Base-by-base conservation (phyloP, 1,139 yeast species). In the Geotrichum restrictum region DNA sequence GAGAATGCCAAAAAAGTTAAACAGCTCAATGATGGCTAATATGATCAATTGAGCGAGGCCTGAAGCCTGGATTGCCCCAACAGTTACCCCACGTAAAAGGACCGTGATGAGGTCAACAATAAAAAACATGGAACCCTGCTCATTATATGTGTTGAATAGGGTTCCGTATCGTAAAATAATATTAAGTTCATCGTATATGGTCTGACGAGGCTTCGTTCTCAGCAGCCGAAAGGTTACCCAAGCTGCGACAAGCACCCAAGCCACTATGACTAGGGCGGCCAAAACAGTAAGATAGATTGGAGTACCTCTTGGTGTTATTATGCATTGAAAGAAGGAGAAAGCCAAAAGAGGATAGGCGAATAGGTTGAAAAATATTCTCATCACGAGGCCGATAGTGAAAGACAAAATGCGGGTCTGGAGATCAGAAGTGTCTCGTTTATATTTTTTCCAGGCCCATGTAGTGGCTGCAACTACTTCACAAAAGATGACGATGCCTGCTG, bases 11-110 rank as follows among this genome's bases (percentile, higher is more conserved):
- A 59, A 50, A 37, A 67, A 56, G 33, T 56, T 57, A 27, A 58
- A 56, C n/a, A 67, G 54, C 51, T 70, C 74, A 8, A 62, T 47
- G 4, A 64, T 49, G 3, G 69, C 68, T 31, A 70, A 57, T 3
- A 70, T 43, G 1, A 64, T 59, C 22, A 70, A 58, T 51, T 70
- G 74, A 2, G 74, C 72, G 10, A 66, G 51, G 10, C 74, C 74
- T 1, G 72, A 67, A 13, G 51, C 49, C 49, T 70, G 72, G 11
- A 67, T 49, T 1, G 63, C 70, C 1, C 74, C 74, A 51, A 70
- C 56, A 1, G 66, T 60, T n/a, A 69, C 24, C 10, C 71, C 71
- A 18, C 70, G 63, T 14, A 64, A n/a, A 16, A 69, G 56, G 10
- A 62, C 59, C 1, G 56, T 46, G 1, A 50, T 41, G 32, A 65